Percentiles rank a stretch among this genome's conserved stretches.
Conservation (phyloP, 371 early-diverging fungal genomes). For the Rhizomucor pusillus region DNA sequence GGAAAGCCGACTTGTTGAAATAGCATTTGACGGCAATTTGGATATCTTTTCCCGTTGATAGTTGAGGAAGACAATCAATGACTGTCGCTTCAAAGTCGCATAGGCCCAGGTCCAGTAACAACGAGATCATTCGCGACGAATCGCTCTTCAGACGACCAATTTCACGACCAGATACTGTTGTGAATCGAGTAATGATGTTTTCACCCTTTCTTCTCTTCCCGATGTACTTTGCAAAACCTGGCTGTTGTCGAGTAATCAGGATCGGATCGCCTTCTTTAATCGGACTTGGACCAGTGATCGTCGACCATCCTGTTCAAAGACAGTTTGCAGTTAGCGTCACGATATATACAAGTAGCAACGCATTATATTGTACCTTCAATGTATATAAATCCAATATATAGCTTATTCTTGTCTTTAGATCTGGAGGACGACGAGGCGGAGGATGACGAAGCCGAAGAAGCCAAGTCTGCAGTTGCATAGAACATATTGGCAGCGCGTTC, state of each 20-base stretch:
- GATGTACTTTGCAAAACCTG: not conserved
- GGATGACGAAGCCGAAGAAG: too few relatives aligned
- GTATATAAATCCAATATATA: too few relatives aligned
- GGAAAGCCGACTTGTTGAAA: conserved; percentile 32
- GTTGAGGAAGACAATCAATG: conserved; percentile 27
- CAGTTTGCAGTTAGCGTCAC: not conserved
- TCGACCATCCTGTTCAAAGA: conserved; percentile 38
- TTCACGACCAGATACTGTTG: conserved; percentile 25
- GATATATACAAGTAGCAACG: not conserved
- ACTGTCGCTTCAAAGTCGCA: conserved; percentile 48
- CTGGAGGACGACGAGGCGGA: too few relatives aligned
- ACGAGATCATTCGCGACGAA: conserved; percentile 41
- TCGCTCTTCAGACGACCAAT: conserved; percentile 49
- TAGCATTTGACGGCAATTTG: conserved; percentile 43
- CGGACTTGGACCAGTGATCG: conserved; percentile 22
- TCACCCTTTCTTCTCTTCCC: conserved; percentile 17
- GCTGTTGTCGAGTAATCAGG: conserved; percentile 15
- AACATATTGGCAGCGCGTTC: conserved; percentile 9
- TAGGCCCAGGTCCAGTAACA: conserved; percentile 44
- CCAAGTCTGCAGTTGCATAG: not conserved
- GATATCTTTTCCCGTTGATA: conserved; percentile 52
- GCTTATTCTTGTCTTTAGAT: too few relatives aligned
- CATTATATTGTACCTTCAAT: too few relatives aligned
- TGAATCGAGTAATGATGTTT: conserved; percentile 54
- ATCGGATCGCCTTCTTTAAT: conserved; percentile 29